Evolutionary conservation across 352 stramenopile genomes (phyloP).

Genomic region (Aphanomyces cochlioides): DNA sequence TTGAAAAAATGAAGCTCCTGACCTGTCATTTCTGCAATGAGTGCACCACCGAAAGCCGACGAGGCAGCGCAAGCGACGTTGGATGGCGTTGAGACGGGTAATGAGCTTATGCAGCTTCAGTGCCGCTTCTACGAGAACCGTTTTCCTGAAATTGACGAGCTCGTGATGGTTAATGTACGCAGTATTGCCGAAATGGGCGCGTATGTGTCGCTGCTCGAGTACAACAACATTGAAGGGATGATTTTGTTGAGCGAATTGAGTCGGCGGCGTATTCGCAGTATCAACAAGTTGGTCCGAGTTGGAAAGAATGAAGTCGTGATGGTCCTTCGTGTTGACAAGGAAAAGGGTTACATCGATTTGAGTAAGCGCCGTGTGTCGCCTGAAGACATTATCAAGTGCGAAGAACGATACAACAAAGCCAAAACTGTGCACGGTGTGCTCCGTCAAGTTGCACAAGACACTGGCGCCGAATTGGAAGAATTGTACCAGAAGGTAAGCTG

Average conservation of each 20-base stretch:
- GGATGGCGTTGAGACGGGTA: slow-evolving; percentile 24
- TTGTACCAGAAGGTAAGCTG: slow-evolving; percentile 93
- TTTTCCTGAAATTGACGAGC: slow-evolving; percentile 96
- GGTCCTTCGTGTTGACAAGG: slow-evolving; percentile 99
- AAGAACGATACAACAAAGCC: slow-evolving; percentile 99
- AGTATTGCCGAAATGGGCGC: slow-evolving; percentile 99
- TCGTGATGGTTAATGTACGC: slow-evolving; percentile 95
- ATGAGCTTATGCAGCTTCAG: slow-evolving; percentile 76
- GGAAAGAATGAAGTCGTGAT: slow-evolving; percentile 99
- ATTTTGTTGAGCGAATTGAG: slow-evolving; percentile 99
- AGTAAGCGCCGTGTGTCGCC: slow-evolving; percentile 98
- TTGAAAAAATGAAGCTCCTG: not conserved
- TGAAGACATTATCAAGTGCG: slow-evolving; percentile 98
- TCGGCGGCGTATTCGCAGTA: slow-evolving; percentile 97
- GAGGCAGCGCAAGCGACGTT: not conserved
- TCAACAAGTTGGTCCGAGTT: slow-evolving; percentile 99
- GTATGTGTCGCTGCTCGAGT: slow-evolving; percentile 99
- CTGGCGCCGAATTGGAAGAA: slow-evolving; percentile 66
- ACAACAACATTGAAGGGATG: slow-evolving; percentile 99
- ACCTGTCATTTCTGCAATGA: slow-evolving; percentile 23
- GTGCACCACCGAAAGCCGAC: slow-evolving; percentile 16
- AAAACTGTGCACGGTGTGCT: slow-evolving; percentile 98
- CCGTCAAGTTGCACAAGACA: slow-evolving; percentile 82
- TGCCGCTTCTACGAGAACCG: slow-evolving; percentile 91
- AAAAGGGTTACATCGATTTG: slow-evolving; percentile 99